Evolutionary conservation across 2,329 filamentous ascomycete species (phyloP).

Genomic region (Penicillium sp.): DNA sequence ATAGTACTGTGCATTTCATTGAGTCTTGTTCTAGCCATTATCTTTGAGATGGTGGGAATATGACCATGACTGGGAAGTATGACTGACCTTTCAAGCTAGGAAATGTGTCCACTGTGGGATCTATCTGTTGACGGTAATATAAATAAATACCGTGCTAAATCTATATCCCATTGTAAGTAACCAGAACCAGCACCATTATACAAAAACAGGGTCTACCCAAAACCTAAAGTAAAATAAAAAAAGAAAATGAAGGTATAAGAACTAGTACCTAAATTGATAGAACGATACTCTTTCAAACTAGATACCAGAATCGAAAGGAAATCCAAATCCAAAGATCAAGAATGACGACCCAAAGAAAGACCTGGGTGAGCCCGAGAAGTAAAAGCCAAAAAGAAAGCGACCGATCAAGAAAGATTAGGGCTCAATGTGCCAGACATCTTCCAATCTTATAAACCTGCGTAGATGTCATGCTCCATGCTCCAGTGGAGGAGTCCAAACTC

Average conservation of each 20-base stretch:
- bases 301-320: constrained; percentile 4
- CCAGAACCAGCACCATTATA: background rate
- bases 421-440: constrained; percentile 10
- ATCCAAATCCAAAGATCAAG: background rate
- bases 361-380: constrained; percentile 5
- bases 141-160: background rate
- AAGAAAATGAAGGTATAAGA: background rate
- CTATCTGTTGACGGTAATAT: too few species aligned
- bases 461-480: background rate
- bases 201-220: background rate
- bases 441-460: background rate
- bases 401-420: background rate
- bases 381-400: background rate
- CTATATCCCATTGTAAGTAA: background rate
- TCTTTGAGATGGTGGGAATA: background rate
- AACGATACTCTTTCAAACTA: constrained; percentile 11
- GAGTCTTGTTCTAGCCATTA: too few species aligned
- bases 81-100: background rate
- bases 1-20: background rate
- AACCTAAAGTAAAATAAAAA: background rate
- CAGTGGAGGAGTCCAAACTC: background rate
- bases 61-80: background rate
- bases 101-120: background rate
- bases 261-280: constrained; percentile 12
- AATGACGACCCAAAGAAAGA: background rate